A percentile compares a stretch with the other conserved stretches of the same genome.
Conservation (phyloP, 192 early-diverging fungal species). For the Coemansia sp. region DNA sequence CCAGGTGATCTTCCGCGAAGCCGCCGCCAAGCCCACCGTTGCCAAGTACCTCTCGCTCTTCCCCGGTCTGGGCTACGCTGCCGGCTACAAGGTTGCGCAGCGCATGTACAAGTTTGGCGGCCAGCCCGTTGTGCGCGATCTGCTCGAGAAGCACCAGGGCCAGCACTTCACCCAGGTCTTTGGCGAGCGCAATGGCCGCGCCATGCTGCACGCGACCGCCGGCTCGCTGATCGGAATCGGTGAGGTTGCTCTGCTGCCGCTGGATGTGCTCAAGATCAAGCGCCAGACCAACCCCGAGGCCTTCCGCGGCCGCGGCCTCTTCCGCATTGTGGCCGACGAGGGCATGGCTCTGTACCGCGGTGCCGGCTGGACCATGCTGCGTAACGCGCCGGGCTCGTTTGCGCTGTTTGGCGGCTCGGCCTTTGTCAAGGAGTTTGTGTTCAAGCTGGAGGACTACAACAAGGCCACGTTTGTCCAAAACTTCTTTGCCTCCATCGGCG, state of each 20-base stretch:
- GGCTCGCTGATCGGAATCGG: constrained; percentile 96
- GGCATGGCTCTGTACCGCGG: constrained; percentile 93
- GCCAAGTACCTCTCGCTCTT: constrained; percentile 92
- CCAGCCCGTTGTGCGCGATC: constrained; percentile 94
- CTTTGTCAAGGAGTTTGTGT: constrained; percentile 89
- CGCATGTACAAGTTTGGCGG: constrained; percentile 99
- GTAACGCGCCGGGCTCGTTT: constrained; percentile 98
- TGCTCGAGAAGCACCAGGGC: constrained; percentile 79
- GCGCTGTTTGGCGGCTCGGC: constrained; percentile 93
- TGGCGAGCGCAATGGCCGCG: constrained; percentile 93
- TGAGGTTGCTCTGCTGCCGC: constrained; percentile 91
- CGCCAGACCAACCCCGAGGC: constrained; percentile 89
- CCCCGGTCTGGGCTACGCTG: constrained; percentile 96
- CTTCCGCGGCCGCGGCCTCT: constrained; percentile 76
- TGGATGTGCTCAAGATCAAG: constrained; percentile 99
- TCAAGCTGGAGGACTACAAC: constrained; percentile 84
- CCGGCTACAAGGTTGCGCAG: constrained; percentile 97
- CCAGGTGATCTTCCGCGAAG: constrained; percentile 90
- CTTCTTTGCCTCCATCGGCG: constrained; percentile 94
- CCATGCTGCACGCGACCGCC: constrained; percentile 97
- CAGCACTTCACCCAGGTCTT: constrained; percentile 70
- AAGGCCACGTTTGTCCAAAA: constrained; percentile 99
- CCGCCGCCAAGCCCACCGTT: constrained; percentile 65
- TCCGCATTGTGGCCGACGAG: constrained; percentile 80
- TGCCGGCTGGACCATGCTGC: constrained; percentile 92